Percentiles rank a stretch among this genome's conserved stretches.
Conservation (phyloP, 2,329 filamentous ascomycete species). For the Dothistroma septosporum region DNA sequence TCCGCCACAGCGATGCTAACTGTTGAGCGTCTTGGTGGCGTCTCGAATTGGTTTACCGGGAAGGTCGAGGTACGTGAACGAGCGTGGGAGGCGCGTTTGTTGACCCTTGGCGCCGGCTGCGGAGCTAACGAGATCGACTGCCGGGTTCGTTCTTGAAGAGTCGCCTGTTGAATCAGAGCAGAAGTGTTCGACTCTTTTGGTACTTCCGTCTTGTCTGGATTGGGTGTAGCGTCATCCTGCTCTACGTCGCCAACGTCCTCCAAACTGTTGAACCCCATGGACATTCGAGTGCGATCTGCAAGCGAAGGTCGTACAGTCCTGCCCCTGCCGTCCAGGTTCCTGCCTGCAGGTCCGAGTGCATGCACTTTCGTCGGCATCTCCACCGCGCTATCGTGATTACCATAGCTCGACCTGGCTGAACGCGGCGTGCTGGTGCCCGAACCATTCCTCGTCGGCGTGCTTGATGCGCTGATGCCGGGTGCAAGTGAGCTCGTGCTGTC, state of each 20-base stretch:
- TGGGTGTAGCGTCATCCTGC: slow-evolving; percentile 1
- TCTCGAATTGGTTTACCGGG: slow-evolving; percentile 56
- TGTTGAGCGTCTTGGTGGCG: slow-evolving; percentile 35
- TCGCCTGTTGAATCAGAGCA: not conserved
- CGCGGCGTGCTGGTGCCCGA: slow-evolving; percentile 10
- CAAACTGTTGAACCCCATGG: slow-evolving; percentile 38
- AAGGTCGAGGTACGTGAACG: slow-evolving; percentile 38
- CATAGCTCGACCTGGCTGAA: slow-evolving; percentile 12
- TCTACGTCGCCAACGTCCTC: slow-evolving; percentile 19
- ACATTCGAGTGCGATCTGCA: slow-evolving; percentile 45
- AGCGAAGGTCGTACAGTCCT: slow-evolving; percentile 38
- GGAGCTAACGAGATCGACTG: slow-evolving; percentile 70
- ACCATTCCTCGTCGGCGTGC: slow-evolving; percentile 8
- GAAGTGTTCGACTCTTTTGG: not conserved
- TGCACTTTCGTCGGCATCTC: slow-evolving; percentile 9
- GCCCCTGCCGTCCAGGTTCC: slow-evolving; percentile 9
- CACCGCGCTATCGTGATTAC: slow-evolving; percentile 19
- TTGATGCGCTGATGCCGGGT: slow-evolving; percentile 4
- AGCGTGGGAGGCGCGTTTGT: slow-evolving; percentile 32
- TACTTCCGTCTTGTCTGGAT: not conserved
- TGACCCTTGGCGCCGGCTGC: slow-evolving; percentile 18
- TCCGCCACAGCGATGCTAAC: slow-evolving; percentile 7
- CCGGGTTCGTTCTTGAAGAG: slow-evolving; percentile 70
- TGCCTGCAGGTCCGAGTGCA: slow-evolving; percentile 3
- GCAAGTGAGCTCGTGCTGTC: slow-evolving; percentile 13